Percentiles rank a stretch among this genome's conserved stretches.
Conservation (phyloP, 495 filamentous ascomycete genomes). For the Hypoxylon fragiforme region DNA sequence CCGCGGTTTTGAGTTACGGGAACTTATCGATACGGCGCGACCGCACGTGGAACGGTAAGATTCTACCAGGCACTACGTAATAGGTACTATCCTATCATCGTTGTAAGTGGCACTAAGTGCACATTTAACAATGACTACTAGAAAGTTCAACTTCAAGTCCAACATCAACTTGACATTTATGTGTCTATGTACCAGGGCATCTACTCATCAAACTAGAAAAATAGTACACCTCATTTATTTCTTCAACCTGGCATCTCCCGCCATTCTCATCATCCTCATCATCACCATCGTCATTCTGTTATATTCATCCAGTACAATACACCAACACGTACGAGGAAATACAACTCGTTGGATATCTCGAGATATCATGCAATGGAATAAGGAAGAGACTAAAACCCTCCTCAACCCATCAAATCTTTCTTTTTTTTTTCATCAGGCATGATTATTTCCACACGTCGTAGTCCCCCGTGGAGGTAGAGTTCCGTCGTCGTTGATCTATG, state of each 20-base stretch:
- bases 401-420: constrained; percentile 3
- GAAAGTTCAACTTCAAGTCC: not conserved
- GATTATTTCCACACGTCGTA: constrained; percentile 19
- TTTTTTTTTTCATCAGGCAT: constrained; percentile 7
- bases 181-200: not conserved
- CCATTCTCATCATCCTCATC: too few species aligned
- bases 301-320: constrained; percentile 19
- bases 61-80: not conserved
- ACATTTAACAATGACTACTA: too few species aligned
- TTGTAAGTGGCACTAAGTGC: too few species aligned
- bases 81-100: too few species aligned
- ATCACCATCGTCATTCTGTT: constrained; percentile 27
- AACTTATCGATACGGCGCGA: constrained; percentile 35
- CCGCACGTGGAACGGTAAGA: constrained; percentile 19
- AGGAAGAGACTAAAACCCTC: too few species aligned
- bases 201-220: constrained; percentile 5
- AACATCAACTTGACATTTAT: not conserved
- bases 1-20: constrained; percentile 21
- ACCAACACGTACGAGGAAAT: constrained; percentile 7
- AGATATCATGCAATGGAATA: constrained; percentile 25
- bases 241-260: too few species aligned
- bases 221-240: constrained; percentile 1
- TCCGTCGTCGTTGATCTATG: constrained; percentile 8
- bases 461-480: not conserved
- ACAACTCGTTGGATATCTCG: constrained; percentile 24